A percentile compares a stretch with the other conserved stretches of the same genome.
These are phyloP conservation scores for Hypsizygus ulmarius DNA, from an alignment of 1,284 basidiomycete genomes.

Conservation along the genomic window DNA sequence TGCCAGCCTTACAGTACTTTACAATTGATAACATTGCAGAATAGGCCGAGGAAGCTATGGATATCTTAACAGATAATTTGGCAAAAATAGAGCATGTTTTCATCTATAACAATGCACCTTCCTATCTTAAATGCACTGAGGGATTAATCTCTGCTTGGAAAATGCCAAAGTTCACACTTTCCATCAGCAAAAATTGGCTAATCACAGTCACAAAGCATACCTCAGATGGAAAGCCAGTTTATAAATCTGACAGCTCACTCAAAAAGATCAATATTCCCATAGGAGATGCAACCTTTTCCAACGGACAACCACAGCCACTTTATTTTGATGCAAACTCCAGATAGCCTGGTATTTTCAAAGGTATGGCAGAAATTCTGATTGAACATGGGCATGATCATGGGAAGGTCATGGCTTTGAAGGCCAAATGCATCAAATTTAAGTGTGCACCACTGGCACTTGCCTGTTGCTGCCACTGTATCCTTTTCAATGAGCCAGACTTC, in stretches of 20 bases:
- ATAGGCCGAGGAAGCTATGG: slow-evolving; percentile 29
- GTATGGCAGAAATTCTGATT: slow-evolving; percentile 12
- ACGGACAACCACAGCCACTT: slow-evolving; percentile 8
- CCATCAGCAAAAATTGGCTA: background rate
- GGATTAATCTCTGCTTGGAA: slow-evolving; percentile 13
- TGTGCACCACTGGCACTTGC: slow-evolving; percentile 9
- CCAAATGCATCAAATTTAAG: slow-evolving; percentile 24
- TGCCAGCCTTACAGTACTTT: slow-evolving; percentile 25
- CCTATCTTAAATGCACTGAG: slow-evolving; percentile 30
- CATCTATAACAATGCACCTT: slow-evolving; percentile 38
- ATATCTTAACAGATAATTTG: slow-evolving; percentile 24
- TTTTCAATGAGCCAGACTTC: slow-evolving; percentile 34
- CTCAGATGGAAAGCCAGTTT: background rate
- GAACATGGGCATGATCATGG: background rate
- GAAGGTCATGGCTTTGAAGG: background rate
- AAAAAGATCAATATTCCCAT: background rate
- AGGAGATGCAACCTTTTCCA: slow-evolving; percentile 10
- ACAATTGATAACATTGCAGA: slow-evolving; percentile 26
- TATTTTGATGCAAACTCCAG: slow-evolving; percentile 14
- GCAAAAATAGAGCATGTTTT: slow-evolving; percentile 25
- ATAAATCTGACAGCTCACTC: background rate
- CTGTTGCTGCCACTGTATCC: slow-evolving; percentile 28
- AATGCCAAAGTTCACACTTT: background rate
- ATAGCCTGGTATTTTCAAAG: slow-evolving; percentile 20
- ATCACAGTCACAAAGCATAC: background rate